Evolutionary conservation across 1,139 yeast species (phyloP).

Genomic region (Lodderomyces pseudojiufengensis): DNA sequence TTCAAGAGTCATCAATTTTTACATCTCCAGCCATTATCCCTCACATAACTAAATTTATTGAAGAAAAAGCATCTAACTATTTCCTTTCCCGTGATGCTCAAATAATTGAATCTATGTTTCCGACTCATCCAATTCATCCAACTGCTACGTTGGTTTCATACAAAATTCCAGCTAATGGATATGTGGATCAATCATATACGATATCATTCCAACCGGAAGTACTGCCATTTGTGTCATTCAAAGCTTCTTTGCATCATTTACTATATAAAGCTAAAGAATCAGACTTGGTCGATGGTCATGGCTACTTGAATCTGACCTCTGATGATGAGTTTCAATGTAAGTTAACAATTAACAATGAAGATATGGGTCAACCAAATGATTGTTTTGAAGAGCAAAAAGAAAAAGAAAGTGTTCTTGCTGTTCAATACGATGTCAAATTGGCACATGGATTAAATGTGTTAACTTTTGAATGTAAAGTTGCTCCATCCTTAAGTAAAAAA

Average conservation of each 20-base stretch:
- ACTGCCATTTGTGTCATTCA: slow-evolving; percentile 42
- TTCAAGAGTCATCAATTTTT: slow-evolving; percentile 35
- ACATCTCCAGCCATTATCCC: slow-evolving; percentile 31
- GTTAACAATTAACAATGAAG: slow-evolving; percentile 48
- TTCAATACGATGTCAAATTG: slow-evolving; percentile 48
- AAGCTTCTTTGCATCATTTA: slow-evolving; percentile 41
- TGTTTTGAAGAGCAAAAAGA: slow-evolving; percentile 30
- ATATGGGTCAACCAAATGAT: slow-evolving; percentile 38
- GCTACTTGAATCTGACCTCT: slow-evolving; percentile 22
- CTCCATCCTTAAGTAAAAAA: slow-evolving; percentile 34
- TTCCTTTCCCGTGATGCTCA: slow-evolving; percentile 22
- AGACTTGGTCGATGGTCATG: slow-evolving; percentile 33
- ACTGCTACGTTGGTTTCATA: slow-evolving; percentile 41
- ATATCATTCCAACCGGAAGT: slow-evolving; percentile 43
- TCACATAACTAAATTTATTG: slow-evolving; percentile 25
- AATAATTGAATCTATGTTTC: slow-evolving; percentile 31
- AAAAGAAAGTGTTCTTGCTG: slow-evolving; percentile 22
- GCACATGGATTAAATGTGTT: slow-evolving; percentile 47
- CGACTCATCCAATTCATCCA: slow-evolving; percentile 25
- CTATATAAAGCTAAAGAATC: slow-evolving; percentile 33
- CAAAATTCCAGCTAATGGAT: slow-evolving; percentile 43
- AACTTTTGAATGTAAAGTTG: slow-evolving; percentile 45
- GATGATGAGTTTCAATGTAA: slow-evolving; percentile 44
- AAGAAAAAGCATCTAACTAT: slow-evolving; percentile 21
- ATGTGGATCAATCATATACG: slow-evolving; percentile 39